Base-by-base conservation (phyloP, 148 eudicot species). In the Arbutus unedo region DNA sequence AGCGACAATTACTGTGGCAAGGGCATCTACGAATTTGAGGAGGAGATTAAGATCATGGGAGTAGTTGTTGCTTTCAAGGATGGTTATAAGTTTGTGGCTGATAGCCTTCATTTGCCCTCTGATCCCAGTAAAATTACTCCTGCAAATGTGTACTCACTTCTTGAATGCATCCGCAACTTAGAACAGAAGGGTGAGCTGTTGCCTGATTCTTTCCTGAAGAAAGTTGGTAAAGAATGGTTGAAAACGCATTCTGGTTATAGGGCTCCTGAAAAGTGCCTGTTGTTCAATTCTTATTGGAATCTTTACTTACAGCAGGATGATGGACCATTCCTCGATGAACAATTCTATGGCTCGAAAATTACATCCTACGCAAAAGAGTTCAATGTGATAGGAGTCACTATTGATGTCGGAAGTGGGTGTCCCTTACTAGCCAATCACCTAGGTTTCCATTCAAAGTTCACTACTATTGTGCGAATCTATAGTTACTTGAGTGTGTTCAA, bases 261-360 rank as follows among this genome's bases (percentile, higher is more conserved):
- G 84, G 47, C 82, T 23, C 94, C 93, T 1, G 15, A 83, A 8
- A 77, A 88, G 79, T 88, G 93, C 49, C 38, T 91, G 86, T 74
- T 91, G 16, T 89, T 81, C 14, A 41, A 72, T 80, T 74, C 84
- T 51, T 11, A 82, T 13, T 83, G 85, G 84, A 68, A 0, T n/a
- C 31, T 77, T 85, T 80, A 73, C 80, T 82, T 93, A 80, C 77
- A 60, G 18, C 56, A 19, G 45, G 51, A 83, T 18, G 97, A 93
- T 81, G 94, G 91, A 14, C 94, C 97, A 0, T 93, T 91, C 77
- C 84, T 93, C 51, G 94, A 91, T 82, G 91, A 87, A 82, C 84
- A 76, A 18, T 89, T 85, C 78, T 93, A 91, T 81, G 94, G 94
- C 43, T 44, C 81, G 41, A 54, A 15, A 3, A 82, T n/a, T n/a